Base-by-base conservation (phyloP, 2,329 filamentous ascomycete genomes). In the Raffaelea ambrosiae region DNA sequence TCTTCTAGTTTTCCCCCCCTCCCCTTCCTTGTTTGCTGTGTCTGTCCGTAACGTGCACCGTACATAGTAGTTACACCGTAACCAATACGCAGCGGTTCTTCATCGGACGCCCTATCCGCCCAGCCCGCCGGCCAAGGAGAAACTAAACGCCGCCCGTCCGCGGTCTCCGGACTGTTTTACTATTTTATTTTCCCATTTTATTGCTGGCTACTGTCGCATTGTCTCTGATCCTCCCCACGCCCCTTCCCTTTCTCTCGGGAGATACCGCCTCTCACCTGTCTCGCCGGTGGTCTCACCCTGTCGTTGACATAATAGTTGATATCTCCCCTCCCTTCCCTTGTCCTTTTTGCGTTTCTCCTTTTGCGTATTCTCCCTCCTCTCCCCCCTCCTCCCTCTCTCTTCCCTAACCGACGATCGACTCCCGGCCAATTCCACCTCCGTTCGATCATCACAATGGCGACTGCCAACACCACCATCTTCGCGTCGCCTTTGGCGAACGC, bases 401-500 rank as follows among this genome's bases (percentile, higher is more conserved):
- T 39, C 31, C 7, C 39, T 10, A 16, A 5, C 14, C 35, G 18
- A 38, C 13, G 16, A 38, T 38, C 18, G 35, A 38, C 20, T 3
- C n/a, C n/a, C 22, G 16, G 22, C 18, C 31, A 11, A 8, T 16
- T 40, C 21, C 35, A 43, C 45, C n/a, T n/a, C n/a, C n/a, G n/a
- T n/a, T n/a, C n/a, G n/a, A n/a, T n/a, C n/a, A n/a, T n/a, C n/a
- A n/a, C n/a, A n/a, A 54, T 53, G 54, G 51, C 45, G 19, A 22
- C 45, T 19, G 67, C 78, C 58, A 84, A 84, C 64, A 77, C 78
- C 58, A 83, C 77, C 33, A 61, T 58, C 64, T 83, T 88, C 58
- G 76, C 77, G 59, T 88, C 85, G 63, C 80, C 83, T 43, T 64
- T 83, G 63, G 83, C 83, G 53, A 77, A 48, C 63, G 73, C 79